Conservation (phyloP, 441 rosid genomes). For the Arabidopsis lyrata region DNA sequence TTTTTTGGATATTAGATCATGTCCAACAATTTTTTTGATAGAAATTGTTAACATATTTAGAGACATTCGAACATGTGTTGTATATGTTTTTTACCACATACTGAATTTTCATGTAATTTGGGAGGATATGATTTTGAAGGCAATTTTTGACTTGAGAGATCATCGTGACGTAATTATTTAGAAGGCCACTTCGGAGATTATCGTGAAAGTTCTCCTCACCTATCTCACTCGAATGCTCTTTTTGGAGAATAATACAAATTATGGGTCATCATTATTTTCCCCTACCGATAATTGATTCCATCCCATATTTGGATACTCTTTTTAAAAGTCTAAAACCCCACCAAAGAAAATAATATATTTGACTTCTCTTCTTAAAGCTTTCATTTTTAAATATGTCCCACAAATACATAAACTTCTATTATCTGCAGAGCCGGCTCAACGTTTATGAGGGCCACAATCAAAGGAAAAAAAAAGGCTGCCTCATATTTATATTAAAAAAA, state of each 20-base stretch:
- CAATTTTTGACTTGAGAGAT: constrained; percentile 23
- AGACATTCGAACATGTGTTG: constrained; percentile 3
- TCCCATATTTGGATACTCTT: constrained; percentile 37
- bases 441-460: too few relatives aligned
- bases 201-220: constrained; percentile 28
- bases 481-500: too few relatives aligned
- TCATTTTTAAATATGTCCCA: neutral
- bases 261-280: constrained; percentile 35
- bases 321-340: constrained; percentile 32
- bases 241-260: constrained; percentile 34
- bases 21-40: neutral
- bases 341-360: constrained; percentile 26
- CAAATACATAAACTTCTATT: constrained; percentile 1
- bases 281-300: constrained; percentile 40
- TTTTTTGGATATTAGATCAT: constrained; percentile 20
- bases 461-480: too few relatives aligned
- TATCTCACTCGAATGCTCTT: constrained; percentile 27
- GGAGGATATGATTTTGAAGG: constrained; percentile 16
- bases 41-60: neutral
- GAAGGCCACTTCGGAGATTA: constrained; percentile 16
- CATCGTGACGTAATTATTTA: constrained; percentile 6
- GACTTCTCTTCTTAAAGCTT: constrained; percentile 23
- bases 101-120: constrained; percentile 6
- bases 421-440: too few relatives aligned
- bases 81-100: neutral